Conservation (phyloP, 106 monocot species). For the Dendrobium officinale region DNA sequence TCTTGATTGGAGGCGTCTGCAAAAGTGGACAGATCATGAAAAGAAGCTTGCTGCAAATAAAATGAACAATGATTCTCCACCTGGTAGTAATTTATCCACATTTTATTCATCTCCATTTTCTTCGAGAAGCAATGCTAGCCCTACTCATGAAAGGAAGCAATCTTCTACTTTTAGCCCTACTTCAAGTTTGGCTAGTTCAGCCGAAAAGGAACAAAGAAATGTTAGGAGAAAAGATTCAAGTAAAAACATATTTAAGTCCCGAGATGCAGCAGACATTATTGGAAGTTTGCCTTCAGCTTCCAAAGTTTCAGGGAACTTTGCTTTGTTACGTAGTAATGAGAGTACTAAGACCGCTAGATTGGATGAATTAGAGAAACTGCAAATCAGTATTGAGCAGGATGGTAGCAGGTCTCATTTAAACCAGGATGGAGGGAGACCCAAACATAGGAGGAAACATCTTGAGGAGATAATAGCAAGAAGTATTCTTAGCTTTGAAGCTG, state of each 20-base stretch:
- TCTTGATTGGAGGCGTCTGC: slow-evolving; percentile 58
- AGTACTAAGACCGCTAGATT: slow-evolving; percentile 6
- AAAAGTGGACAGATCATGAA: slow-evolving; percentile 33
- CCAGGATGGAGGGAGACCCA: background rate
- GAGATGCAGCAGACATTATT: slow-evolving; percentile 1
- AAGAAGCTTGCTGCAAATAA: background rate
- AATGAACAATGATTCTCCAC: slow-evolving; percentile 9
- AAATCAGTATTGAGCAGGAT: background rate
- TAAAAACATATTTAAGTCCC: background rate
- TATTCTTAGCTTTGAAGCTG: slow-evolving; percentile 15
- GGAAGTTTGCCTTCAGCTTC: background rate
- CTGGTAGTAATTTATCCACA: slow-evolving; percentile 19
- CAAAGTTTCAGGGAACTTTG: background rate
- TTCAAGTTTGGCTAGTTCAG: background rate
- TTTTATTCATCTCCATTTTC: slow-evolving; percentile 8
- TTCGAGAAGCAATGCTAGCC: slow-evolving; percentile 8
- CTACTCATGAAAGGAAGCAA: slow-evolving; percentile 13
- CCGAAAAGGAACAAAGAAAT: slow-evolving; percentile 6
- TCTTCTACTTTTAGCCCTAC: background rate
- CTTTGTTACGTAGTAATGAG: background rate
- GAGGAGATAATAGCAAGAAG: slow-evolving; percentile 9
- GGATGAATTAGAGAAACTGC: slow-evolving; percentile 5
- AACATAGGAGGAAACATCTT: background rate
- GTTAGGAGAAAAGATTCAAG: slow-evolving; percentile 5
- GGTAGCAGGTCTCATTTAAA: background rate